These are phyloP conservation scores for Elaeagnus macrophylla DNA, from an alignment of 306 rosid genomes.

Conservation along the genomic window DNA sequence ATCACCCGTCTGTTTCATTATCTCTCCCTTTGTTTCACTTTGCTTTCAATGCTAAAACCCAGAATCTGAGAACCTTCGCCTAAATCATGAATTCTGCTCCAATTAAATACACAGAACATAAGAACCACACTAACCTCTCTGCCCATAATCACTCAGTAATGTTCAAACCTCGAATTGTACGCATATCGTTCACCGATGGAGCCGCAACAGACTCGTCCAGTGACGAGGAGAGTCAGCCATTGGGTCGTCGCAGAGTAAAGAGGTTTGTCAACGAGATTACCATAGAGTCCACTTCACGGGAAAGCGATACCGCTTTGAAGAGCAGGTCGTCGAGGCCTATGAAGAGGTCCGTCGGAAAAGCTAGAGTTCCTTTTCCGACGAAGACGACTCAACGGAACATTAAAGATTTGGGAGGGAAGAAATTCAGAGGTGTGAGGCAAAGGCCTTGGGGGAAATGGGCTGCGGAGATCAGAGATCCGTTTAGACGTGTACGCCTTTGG, in stretches of 20 bases:
- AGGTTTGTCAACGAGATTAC: slow-evolving; percentile 65
- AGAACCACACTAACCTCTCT: slow-evolving; percentile 34
- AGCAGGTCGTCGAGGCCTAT: slow-evolving; percentile 24
- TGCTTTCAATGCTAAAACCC: slow-evolving; percentile 1
- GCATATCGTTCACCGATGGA: slow-evolving; percentile 57
- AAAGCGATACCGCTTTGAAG: slow-evolving; percentile 23
- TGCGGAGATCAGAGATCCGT: slow-evolving; percentile 91
- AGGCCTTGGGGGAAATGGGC: slow-evolving; percentile 99
- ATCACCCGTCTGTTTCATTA: too few species aligned
- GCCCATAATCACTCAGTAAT: slow-evolving; percentile 5
- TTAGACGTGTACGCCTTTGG: slow-evolving; percentile 84
- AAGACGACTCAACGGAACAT: slow-evolving; percentile 10
- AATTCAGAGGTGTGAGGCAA: slow-evolving; percentile 88
- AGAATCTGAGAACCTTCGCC: slow-evolving; percentile 20
- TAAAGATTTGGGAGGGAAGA: slow-evolving; percentile 31
- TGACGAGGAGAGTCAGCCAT: slow-evolving; percentile 29
- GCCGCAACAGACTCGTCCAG: slow-evolving; percentile 85
- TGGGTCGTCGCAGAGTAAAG: slow-evolving; percentile 33
- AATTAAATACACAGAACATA: slow-evolving; percentile 41
- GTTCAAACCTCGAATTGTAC: slow-evolving; percentile 33
- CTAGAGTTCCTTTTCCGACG: not conserved
- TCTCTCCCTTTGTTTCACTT: not conserved
- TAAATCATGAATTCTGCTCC: slow-evolving; percentile 19
- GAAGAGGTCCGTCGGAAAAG: not conserved
- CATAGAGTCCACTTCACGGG: slow-evolving; percentile 26